Evolutionary conservation across 73 alveolate genomes (phyloP).

Genomic region (Uronychia binucleata): DNA sequence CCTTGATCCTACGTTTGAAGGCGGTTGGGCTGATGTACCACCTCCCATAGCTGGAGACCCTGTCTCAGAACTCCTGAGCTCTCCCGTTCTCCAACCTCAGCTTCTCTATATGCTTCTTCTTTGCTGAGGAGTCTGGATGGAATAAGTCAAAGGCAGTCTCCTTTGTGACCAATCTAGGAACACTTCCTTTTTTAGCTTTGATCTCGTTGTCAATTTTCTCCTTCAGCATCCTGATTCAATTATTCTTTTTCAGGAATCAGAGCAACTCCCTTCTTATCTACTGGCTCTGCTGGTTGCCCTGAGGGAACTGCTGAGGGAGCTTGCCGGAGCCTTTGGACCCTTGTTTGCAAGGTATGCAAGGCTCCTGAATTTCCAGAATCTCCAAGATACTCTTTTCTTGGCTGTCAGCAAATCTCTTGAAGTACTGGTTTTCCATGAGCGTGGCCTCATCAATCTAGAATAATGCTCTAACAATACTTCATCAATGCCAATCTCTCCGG

Average conservation of each 20-base stretch:
- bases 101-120: neutral
- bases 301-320: too few relatives aligned
- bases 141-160: neutral
- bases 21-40: neutral
- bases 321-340: neutral
- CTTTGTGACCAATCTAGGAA: neutral
- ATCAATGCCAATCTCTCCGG: neutral
- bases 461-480: too few relatives aligned
- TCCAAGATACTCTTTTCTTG: neutral
- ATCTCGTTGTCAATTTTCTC: neutral
- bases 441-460: too few relatives aligned
- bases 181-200: neutral
- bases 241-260: neutral
- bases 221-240: neutral
- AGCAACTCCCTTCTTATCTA: neutral
- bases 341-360: neutral
- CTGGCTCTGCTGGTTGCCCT: neutral
- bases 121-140: neutral
- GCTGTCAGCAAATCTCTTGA: neutral
- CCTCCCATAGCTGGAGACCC: neutral
- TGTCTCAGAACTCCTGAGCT: neutral
- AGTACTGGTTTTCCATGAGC: neutral
- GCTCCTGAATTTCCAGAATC: neutral
- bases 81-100: neutral
- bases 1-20: neutral